Evolutionary conservation across 495 filamentous ascomycete species (phyloP).

Genomic region (Podospora sp.): DNA sequence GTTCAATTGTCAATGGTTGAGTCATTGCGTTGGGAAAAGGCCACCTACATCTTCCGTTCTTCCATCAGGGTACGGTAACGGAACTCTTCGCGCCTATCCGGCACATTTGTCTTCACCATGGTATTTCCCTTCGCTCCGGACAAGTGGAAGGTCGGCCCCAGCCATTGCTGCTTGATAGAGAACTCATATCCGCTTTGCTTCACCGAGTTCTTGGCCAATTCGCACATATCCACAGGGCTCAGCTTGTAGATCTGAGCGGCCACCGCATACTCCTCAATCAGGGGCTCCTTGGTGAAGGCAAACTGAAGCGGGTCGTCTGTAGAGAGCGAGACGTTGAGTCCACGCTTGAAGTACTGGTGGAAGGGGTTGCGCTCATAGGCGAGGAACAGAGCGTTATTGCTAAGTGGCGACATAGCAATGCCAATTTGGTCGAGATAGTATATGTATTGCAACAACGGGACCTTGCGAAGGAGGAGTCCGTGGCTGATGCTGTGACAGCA

Average conservation of each 20-base stretch:
- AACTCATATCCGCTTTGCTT: slow-evolving; percentile 92
- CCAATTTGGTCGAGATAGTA: slow-evolving; percentile 98
- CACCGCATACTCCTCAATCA: slow-evolving; percentile 98
- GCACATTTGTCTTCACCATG: slow-evolving; percentile 94
- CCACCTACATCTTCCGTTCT: slow-evolving; percentile 76
- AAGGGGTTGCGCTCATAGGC: slow-evolving; percentile 98
- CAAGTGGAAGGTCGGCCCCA: slow-evolving; percentile 72
- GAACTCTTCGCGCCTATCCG: slow-evolving; percentile 86
- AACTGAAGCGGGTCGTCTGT: slow-evolving; percentile 98
- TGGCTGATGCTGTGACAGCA: slow-evolving; percentile 98
- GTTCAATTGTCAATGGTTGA: slow-evolving; percentile 12
- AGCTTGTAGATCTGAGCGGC: slow-evolving; percentile 98
- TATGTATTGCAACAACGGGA: slow-evolving; percentile 92
- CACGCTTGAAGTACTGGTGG: slow-evolving; percentile 89
- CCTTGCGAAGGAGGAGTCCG: slow-evolving; percentile 88
- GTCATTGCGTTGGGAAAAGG: neutral
- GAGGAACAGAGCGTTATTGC: slow-evolving; percentile 95
- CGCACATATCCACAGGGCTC: slow-evolving; percentile 97
- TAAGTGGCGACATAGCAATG: slow-evolving; percentile 97
- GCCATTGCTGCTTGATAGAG: slow-evolving; percentile 84
- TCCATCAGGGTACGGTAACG: slow-evolving; percentile 79
- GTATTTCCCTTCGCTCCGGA: slow-evolving; percentile 81
- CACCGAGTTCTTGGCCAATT: slow-evolving; percentile 94
- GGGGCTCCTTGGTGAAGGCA: slow-evolving; percentile 95
- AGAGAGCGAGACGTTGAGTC: slow-evolving; percentile 91